These are phyloP conservation scores for Kluyveromyces starmeri DNA, from an alignment of 805 yeast species.

Conservation along the genomic window DNA sequence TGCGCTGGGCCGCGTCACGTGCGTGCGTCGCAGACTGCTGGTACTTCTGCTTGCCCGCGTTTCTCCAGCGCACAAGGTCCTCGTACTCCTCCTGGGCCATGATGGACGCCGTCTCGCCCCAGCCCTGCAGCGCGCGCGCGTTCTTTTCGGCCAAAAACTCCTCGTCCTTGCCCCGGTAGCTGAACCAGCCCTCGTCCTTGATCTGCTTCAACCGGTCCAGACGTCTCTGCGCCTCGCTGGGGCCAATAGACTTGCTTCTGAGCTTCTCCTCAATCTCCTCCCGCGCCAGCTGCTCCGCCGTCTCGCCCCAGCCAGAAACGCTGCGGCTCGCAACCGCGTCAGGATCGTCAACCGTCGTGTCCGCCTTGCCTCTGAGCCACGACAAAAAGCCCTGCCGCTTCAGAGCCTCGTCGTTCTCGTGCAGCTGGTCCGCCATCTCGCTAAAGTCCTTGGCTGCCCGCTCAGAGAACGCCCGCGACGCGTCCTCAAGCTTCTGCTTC, in stretches of 20 bases:
- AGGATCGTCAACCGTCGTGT: slow-evolving; percentile 6
- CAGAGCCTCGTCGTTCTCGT: slow-evolving; percentile 17
- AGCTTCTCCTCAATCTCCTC: slow-evolving; percentile 28
- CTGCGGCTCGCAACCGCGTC: slow-evolving; percentile 30
- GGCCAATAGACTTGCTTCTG: slow-evolving; percentile 15
- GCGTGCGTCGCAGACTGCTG: slow-evolving; percentile 32
- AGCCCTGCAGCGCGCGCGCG: slow-evolving; percentile 33
- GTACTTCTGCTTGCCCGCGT: slow-evolving; percentile 25
- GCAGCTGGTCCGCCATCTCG: slow-evolving; percentile 19
- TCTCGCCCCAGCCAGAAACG: slow-evolving; percentile 40
- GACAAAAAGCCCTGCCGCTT: slow-evolving; percentile 17
- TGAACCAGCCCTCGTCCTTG: slow-evolving; percentile 30
- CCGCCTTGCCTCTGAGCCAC: slow-evolving; percentile 15
- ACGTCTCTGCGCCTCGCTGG: slow-evolving; percentile 27
- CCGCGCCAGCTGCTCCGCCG: slow-evolving; percentile 32
- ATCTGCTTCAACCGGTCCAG: slow-evolving; percentile 30
- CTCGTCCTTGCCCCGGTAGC: slow-evolving; percentile 22
- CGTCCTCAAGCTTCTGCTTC: slow-evolving; percentile 15
- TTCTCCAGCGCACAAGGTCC: slow-evolving; percentile 17
- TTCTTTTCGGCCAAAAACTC: slow-evolving; percentile 29
- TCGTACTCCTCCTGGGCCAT: slow-evolving; percentile 36
- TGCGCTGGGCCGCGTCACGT: slow-evolving; percentile 29
- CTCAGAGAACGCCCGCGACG: slow-evolving; percentile 15
- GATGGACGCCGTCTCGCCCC: slow-evolving; percentile 38
- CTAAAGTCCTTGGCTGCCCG: slow-evolving; percentile 19